These are phyloP conservation scores for Aspergillus pseudonomiae DNA, from an alignment of 2,329 filamentous ascomycete genomes.

Conservation along the genomic window DNA sequence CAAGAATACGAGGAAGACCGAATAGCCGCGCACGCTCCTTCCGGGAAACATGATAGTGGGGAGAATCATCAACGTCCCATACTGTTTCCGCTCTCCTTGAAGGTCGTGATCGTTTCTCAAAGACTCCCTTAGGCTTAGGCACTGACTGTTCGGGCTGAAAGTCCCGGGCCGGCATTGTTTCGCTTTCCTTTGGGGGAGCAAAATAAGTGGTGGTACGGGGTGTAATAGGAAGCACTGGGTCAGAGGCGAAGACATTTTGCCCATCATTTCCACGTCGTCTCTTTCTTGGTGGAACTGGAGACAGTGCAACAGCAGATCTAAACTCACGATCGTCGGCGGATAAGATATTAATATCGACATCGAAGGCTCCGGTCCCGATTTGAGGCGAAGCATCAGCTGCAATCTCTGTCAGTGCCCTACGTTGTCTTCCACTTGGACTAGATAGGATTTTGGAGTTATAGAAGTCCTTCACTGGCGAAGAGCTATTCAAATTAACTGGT, in stretches of 20 bases:
- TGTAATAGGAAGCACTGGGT: slow-evolving; percentile 32
- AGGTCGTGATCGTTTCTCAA: slow-evolving; percentile 26
- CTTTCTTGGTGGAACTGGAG: slow-evolving; percentile 39
- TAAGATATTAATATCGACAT: slow-evolving; percentile 41
- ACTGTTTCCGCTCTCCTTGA: slow-evolving; percentile 32
- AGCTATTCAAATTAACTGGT: slow-evolving; percentile 23
- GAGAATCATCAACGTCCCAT: slow-evolving; percentile 42
- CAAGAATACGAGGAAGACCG: slow-evolving; percentile 10
- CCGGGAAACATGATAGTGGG: slow-evolving; percentile 27
- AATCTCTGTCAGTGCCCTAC: slow-evolving; percentile 45
- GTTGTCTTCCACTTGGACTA: slow-evolving; percentile 42
- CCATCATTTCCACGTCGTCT: slow-evolving; percentile 40
- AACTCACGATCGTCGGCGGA: slow-evolving; percentile 46
- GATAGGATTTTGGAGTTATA: slow-evolving; percentile 37
- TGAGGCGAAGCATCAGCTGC: slow-evolving; percentile 46
- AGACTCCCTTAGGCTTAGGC: slow-evolving; percentile 19
- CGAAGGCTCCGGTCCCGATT: slow-evolving; percentile 33
- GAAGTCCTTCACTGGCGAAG: slow-evolving; percentile 30
- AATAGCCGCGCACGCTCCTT: slow-evolving; percentile 18
- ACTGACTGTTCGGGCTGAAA: slow-evolving; percentile 18
- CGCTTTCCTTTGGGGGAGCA: slow-evolving; percentile 19
- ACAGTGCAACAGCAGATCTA: slow-evolving; percentile 35
- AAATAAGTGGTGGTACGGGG: slow-evolving; percentile 26
- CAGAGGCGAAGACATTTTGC: slow-evolving; percentile 32
- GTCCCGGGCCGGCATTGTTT: slow-evolving; percentile 14